Evolutionary conservation across 495 filamentous ascomycete species (phyloP), one percentile per base, ranked within the genome.

Genomic region (Recurvomyces mirabilis): DNA sequence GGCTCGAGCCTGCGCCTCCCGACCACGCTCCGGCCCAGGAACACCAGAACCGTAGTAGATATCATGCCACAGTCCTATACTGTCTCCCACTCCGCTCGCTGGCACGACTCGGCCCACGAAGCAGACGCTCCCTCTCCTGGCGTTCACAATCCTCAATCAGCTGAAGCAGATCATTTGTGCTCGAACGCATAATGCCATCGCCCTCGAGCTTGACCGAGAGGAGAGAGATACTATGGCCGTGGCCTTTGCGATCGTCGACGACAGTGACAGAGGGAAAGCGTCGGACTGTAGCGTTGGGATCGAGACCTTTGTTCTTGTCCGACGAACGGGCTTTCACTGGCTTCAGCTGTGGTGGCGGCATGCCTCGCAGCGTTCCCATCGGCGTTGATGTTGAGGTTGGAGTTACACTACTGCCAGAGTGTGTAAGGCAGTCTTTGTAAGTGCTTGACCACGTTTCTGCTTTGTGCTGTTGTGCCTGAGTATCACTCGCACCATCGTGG

Each of bases 191-290:
- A 3, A 35, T 13, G 4, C 45, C 45, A 26, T 37, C 46, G 2
- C 2, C 2, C 13, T 14, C 19, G 22, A 39, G 13, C 31, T 40
- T 31, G 18, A 43, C 49, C 4, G 43, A 47, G n/a, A 53, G 37
- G 15, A 53, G 28, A 5, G 49, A 53, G 22, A 53, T 26, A 20
- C 49, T 53, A 1, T 44, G 29, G 14, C 13, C 35, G 22, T 53
- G 49, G 9, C 49, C 49, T 19, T 53, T 53, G 22, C 44, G 44
- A 20, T 53, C 49, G 26, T 53, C 49, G n/a, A 53, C 18, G 6
- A 53, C 49, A 3, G 49, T 53, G n/a, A 48, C 49, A 19, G 49
- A 53, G 11, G 49, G 49, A 30, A 47, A 53, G 3, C 44, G 29
- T 1, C 49, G 37, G 13, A 53, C 32, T 7, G 15, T 41, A 26